These are phyloP conservation scores for Pythium scleroteichum DNA, from an alignment of 352 stramenopile species.

Conservation along the genomic window DNA sequence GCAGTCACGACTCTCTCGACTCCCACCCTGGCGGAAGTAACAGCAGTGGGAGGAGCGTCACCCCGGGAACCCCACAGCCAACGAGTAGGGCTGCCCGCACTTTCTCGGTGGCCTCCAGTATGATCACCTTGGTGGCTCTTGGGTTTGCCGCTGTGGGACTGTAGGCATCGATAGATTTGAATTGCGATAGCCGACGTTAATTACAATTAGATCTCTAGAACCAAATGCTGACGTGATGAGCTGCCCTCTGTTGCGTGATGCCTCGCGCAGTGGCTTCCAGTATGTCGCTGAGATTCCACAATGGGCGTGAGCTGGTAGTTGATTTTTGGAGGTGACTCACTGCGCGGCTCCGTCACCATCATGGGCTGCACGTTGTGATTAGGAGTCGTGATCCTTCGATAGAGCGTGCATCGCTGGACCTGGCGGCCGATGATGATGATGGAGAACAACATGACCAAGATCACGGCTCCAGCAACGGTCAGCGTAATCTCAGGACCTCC, in stretches of 20 bases:
- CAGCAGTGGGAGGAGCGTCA: no score
- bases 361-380: conserved; percentile 15
- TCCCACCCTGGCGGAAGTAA: no score
- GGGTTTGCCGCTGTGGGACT: no score
- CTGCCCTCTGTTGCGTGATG: not conserved
- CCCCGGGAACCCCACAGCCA: no score
- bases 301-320: conserved; percentile 11
- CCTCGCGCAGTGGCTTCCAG: not conserved
- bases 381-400: conserved; percentile 5
- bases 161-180: no score
- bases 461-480: conserved; percentile 2
- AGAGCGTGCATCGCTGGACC: conserved; percentile 16
- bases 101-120: no score
- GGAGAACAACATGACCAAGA: conserved; percentile 13
- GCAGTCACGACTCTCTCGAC: conserved; percentile 21
- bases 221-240: not conserved
- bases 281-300: not conserved
- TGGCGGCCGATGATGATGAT: conserved; percentile 18
- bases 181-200: no score
- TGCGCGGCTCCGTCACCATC: not conserved
- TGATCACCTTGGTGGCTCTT: no score
- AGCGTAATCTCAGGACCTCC: conserved; percentile 16
- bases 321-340: not conserved
- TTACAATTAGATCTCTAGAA: not conserved
- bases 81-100: no score